Evolutionary conservation across 192 early-diverging fungal genomes (phyloP).

Genomic region (Backusella westeae): DNA sequence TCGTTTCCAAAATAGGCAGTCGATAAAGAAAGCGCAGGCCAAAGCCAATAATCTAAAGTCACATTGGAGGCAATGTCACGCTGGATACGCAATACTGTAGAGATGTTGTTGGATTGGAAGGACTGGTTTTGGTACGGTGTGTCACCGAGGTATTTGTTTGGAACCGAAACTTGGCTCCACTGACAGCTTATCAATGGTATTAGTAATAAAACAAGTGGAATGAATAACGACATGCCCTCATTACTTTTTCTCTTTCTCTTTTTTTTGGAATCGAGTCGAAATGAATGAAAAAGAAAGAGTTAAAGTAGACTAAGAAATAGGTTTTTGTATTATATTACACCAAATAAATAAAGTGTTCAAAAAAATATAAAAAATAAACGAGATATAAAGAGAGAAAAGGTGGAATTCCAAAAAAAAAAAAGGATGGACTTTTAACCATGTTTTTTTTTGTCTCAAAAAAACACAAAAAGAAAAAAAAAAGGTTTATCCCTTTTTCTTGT

Average conservation of each 20-base stretch:
- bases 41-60: constrained; percentile 25
- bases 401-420: background rate
- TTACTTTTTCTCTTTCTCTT: background rate
- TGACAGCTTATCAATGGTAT: background rate
- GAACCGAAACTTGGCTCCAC: background rate
- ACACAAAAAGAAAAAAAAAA: background rate
- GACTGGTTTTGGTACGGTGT: background rate
- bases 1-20: constrained; percentile 31
- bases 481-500: background rate
- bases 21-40: constrained; percentile 28
- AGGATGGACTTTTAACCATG: background rate
- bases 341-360: background rate
- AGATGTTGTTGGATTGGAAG: constrained; percentile 1
- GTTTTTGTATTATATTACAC: background rate
- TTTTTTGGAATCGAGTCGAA: background rate
- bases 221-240: background rate
- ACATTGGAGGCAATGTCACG: constrained; percentile 31
- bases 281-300: background rate
- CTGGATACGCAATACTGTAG: constrained; percentile 21
- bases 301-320: background rate
- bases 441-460: background rate
- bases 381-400: background rate
- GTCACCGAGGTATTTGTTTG: background rate
- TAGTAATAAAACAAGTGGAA: background rate
- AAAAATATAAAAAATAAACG: background rate